Base-by-base conservation (phyloP, 768 basidiomycete genomes). In the Naematelia encephala region DNA sequence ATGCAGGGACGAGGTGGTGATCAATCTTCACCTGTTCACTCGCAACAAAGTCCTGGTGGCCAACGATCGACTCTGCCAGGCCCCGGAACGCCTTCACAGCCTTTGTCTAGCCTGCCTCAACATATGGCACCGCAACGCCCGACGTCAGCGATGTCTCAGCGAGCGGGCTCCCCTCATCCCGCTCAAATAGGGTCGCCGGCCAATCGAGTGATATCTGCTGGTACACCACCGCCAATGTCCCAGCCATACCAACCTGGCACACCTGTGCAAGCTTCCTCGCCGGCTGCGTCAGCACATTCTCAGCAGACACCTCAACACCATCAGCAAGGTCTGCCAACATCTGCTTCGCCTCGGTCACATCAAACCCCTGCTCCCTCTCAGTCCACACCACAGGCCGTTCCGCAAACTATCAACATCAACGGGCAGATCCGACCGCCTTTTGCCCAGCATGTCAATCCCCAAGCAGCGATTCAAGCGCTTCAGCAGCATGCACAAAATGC, bases 71-170 rank as follows among this genome's bases (percentile, higher is more conserved):
- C 16, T 42, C 23, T 52, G 13, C 29, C 51, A 34, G 51, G 51
- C 13, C 29, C 51, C 14, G 27, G 22, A 14, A 22, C 48, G 19
- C 48, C 34, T 50, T 27, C 22, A 43, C 59, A 63, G 14, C 66
- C 68, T 16, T 29, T 63, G 21, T 71, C 72, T 10, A 63, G 63
- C 58, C 29, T 68, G 50, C 68, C 72, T 5, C 68, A 64, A 51
- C 68, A 69, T 47, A 68, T 71, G 68, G 64, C 66, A 14, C 70
- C 72, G 14, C 64, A 62, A 16, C 69, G 74, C 21, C 72, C 74
- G 1, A 54, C 61, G 0, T 75, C 74, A 3, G 62, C 69, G 11
- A 65, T 71, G 10, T 70, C 71, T 5, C 73, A 75, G 44, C 55
- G 69, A 13, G 64, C 59, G 8, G 57, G 57, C 14, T 68, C 67